Base-by-base conservation (phyloP, 805 yeast species). In the Metschnikowia santaceciliae region DNA sequence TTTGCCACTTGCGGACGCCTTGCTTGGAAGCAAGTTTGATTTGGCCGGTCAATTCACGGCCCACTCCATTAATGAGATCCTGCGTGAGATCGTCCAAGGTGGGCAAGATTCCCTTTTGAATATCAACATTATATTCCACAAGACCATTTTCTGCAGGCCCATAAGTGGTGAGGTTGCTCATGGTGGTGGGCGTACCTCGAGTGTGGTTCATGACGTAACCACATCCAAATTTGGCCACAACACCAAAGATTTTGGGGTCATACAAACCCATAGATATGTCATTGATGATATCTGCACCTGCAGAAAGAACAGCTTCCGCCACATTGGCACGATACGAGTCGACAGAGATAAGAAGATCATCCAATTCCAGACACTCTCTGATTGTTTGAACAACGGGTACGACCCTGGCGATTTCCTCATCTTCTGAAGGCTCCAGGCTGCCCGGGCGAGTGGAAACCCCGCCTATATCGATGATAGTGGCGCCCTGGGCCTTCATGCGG, bases 401-500 rank as follows among this genome's bases (percentile, higher is more conserved):
- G 0, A 91, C 86, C 40, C 98, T 69, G 2, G 60, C 60, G 43
- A 87, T 58, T 64, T 94, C 99, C 49, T 81, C 91, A n/a, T 77
- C 78, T 19, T 66, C 77, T 2, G 78, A 61, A 0, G 86, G 84
- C 49, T 81, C 88, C 0, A 57, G 61, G 1, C 95, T 81, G 1
- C 90, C 89, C 0, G 99, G 99, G 46, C 95, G 78, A 0, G 99
- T 94, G 1, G 97, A 89, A 51, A 90, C 57, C 1, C 99, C 99
- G 7, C 99, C 99, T 49, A 94, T 78, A 65, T 94, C 99, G 36
- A 94, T 75, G 32, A 94, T 87, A 26, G 75, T 74, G n/a, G 90
- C 88, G 1, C 89, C 90, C 20, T 77, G 70, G 0, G 65, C 59
- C 5, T 81, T 76, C 76, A 88, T 76, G 36, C 67, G 55, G 38